Base-by-base conservation (phyloP, 805 yeast species). In the Candida vaughaniae region DNA sequence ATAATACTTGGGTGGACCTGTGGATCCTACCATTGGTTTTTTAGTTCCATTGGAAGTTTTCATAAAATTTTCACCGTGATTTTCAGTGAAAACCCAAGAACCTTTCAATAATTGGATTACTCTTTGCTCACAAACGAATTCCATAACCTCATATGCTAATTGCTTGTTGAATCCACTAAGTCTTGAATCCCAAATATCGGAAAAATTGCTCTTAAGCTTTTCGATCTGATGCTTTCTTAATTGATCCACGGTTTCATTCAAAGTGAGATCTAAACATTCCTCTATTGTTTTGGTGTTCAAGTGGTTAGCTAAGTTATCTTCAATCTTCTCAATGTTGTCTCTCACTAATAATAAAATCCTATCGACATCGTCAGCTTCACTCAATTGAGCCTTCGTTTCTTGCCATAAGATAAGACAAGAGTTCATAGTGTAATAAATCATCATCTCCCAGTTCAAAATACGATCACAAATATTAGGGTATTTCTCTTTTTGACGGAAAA, bases 41-140 rank as follows among this genome's bases (percentile, higher is more conserved):
- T 17, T 32, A 3, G 17, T 15, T 6, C 12, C 6, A 15, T 11
- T 8, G 6, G 14, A 8, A 29, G 43, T 29, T 18, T 43, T 47
- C 36, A 54, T 43, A 17, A 57, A 42, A 14, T 38, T 40, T 34
- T 66, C 69, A 1, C 71, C 73, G 39, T 64, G 88, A 35, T 71
- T 64, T 25, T 80, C 82, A 1, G 81, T 72, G 52, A 69, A 82
- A 10, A 84, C 90, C 95, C 95, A 87, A 2, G 85, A 74, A 1
- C 95, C 95, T 50, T 75, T 79, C 18, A 87, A 78, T 33, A 87
- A 60, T 52, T 79, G 81, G 39, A 84, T 59, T 31, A 82, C 78
- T 49, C 91, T 71, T 61, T 85, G 93, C 54, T 84, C 89, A 39
- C 76, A 75, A 11, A 86, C 88, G 54, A 84, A 85, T 25, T 79